Evolutionary conservation across 768 basidiomycete species (phyloP).

Genomic region (Rossbeevera mucosa): DNA sequence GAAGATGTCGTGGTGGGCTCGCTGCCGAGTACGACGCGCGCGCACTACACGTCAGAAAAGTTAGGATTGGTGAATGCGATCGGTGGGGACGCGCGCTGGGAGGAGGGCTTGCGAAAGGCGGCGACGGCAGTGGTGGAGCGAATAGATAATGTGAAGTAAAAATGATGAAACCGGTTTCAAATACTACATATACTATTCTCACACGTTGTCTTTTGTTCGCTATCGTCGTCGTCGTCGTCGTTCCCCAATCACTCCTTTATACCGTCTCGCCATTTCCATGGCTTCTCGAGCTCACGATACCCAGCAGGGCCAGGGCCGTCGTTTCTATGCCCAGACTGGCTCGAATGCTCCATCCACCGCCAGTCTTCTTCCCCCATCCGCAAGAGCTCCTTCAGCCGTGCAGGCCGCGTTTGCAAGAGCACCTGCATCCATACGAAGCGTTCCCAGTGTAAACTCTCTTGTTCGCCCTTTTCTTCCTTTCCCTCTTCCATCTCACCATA

Average conservation of each 20-base stretch:
- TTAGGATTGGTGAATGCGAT: conserved; percentile 36
- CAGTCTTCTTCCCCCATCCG: conserved; percentile 43
- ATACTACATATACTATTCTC: too few relatives aligned
- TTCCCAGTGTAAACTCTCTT: conserved; percentile 38
- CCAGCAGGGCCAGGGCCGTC: conserved; percentile 27
- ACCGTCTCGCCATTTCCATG: conserved; percentile 18
- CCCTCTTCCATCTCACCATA: neutral
- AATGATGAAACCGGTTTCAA: neutral
- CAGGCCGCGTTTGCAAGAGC: conserved; percentile 43
- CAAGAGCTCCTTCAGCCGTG: conserved; percentile 29
- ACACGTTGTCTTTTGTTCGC: conserved; percentile 1
- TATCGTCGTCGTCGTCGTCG: neutral
- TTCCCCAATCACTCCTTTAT: conserved; percentile 18
- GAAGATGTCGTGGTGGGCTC: conserved; percentile 4
- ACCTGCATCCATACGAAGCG: conserved; percentile 34
- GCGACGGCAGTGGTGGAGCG: conserved; percentile 48
- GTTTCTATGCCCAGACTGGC: conserved; percentile 37
- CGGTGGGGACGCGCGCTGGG: conserved; percentile 18
- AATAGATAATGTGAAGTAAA: conserved; percentile 33
- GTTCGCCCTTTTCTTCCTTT: conserved; percentile 28
- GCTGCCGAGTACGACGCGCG: conserved; percentile 30
- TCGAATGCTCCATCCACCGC: conserved; percentile 47
- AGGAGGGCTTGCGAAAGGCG: conserved; percentile 39
- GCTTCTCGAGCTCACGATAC: conserved; percentile 30
- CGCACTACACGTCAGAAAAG: conserved; percentile 44